phyloP scores from a whole-genome alignment of 1,284 basidiomycete genomes.

The Cryptococcus amylolentus region DNA sequence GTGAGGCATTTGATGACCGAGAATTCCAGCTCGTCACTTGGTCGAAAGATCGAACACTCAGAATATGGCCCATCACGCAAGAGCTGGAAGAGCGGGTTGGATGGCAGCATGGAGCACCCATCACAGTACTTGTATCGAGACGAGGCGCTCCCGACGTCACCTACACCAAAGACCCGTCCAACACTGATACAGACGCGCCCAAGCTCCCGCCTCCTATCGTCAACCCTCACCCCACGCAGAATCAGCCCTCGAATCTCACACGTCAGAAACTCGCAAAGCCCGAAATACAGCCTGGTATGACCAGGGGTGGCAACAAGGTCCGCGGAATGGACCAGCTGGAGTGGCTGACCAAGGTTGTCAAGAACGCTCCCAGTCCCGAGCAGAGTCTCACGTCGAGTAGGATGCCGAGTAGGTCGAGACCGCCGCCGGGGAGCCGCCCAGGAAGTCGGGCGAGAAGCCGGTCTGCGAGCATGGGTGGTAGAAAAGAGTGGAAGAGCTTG shows the following conservation, averaged over 20 bases:
- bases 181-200: slow-evolving; percentile 14
- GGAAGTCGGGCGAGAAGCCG: background rate
- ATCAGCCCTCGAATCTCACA: slow-evolving; percentile 33
- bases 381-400: slow-evolving; percentile 20
- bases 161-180: slow-evolving; percentile 29
- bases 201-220: slow-evolving; percentile 24
- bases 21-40: slow-evolving; percentile 94
- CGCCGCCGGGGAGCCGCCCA: slow-evolving; percentile 9
- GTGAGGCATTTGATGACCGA: slow-evolving; percentile 57
- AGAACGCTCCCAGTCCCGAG: slow-evolving; percentile 29
- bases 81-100: slow-evolving; percentile 55
- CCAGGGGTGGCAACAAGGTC: slow-evolving; percentile 37
- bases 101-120: slow-evolving; percentile 53
- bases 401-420: slow-evolving; percentile 22
- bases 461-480: slow-evolving; percentile 20
- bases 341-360: slow-evolving; percentile 48
- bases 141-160: slow-evolving; percentile 47
- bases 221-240: slow-evolving; percentile 5
- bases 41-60: slow-evolving; percentile 89
- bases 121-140: slow-evolving; percentile 54
- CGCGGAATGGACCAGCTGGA: slow-evolving; percentile 47
- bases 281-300: slow-evolving; percentile 42
- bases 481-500: slow-evolving; percentile 55
- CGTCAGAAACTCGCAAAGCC: slow-evolving; percentile 29
- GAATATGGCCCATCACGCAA: slow-evolving; percentile 82